Base-by-base conservation (phyloP, 1,284 basidiomycete genomes). In the Coriolopsis trogii region DNA sequence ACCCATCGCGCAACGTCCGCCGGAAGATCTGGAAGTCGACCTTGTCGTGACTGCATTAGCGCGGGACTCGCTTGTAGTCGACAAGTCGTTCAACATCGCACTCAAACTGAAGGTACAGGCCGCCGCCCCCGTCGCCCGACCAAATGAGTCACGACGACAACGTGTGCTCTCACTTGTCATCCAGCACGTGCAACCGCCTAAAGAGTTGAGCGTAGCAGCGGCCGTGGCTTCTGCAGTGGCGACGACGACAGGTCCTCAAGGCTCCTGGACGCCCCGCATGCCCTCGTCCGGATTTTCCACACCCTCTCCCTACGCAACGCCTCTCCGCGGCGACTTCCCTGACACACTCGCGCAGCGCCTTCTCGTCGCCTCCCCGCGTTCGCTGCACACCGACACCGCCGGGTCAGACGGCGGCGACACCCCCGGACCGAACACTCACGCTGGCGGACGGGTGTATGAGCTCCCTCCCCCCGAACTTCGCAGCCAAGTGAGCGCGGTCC, bases 11-110 rank as follows among this genome's bases (percentile, higher is more conserved):
- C 48, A 64, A n/a, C 7, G 46, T 9, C 28, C 24, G 0, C 41
- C 62, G 8, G 63, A 73, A 6, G 79, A 81, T 43, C 59, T 89
- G 9, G 82, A 86, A 40, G 72, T 82, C 9, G 81, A 81, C 53
- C 73, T 91, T n/a, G 66, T 84, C 28, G 74, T 85, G 21, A 74
- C 74, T 16, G 69, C 77, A 40, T 69, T 81, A n/a, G 74, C 81
- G 1, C 72, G 73, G 26, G 72, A 75, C 12, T 53, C 56, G 1
- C 70, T 86, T 25, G 58, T 60, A 2, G 66, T 85, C 1, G 81
- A 84, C 47, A 78, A 75, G 47, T 81, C 84, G 0, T 89, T 91
- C 62, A 72, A 65, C 1, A 69, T 89, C 40, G 63, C 69, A 10
- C 80, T 83, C 46, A 72, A 75, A 8, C 69, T 87, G 12, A 74